Evolutionary conservation across 176 grass and related monocot species (phyloP), one percentile per base, ranked within the genome.

Genomic region (Avena insularis): DNA sequence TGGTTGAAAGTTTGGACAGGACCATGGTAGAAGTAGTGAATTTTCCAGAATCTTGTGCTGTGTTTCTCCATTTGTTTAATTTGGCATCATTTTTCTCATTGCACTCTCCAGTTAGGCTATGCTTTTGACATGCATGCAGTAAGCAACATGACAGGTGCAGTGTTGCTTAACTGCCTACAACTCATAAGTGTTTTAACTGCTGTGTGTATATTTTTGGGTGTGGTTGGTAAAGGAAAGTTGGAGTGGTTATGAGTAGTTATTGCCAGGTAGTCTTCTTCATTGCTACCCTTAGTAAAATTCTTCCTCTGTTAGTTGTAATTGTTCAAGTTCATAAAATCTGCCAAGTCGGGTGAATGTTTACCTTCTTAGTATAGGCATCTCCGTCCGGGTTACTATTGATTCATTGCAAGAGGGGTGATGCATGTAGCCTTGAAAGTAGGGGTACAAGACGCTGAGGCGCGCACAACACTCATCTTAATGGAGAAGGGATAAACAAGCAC

Each of bases 51-150:
- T 9, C 68, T 65, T 54, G 29, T 75, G 29, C 2, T 82, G 49
- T 65, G 6, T 82, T 8, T 60, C 36, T 67, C 31, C 29, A 79
- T 79, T 59, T 79, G 29, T 59, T 59, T 16, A 20, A 6, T 36
- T 48, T 74, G 71, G 54, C 31, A 56, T 38, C 49, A 21, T 21
- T 51, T 76, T 63, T 8, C 3, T 15, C 11, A 50, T 75, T 35
- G 1, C 16, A 61, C 8, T 75, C 71, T 63, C 45, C 27, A 63
- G 14, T 48, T 35, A 62, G 31, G 4, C 11, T 73, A 13, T 73
- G 5, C 8, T 51, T 81, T 80, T 87, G 27, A 81, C 40, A 76
- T 53, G 58, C 19, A 50, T 86, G 67, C 7, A 46, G n/a, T 62
- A 50, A 21, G 45, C 40, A 73, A 38, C 12, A 40, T 73, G 49